Evolutionary conservation across 179 eudicot genomes (phyloP).

Genomic region (Spinacia oleracea): DNA sequence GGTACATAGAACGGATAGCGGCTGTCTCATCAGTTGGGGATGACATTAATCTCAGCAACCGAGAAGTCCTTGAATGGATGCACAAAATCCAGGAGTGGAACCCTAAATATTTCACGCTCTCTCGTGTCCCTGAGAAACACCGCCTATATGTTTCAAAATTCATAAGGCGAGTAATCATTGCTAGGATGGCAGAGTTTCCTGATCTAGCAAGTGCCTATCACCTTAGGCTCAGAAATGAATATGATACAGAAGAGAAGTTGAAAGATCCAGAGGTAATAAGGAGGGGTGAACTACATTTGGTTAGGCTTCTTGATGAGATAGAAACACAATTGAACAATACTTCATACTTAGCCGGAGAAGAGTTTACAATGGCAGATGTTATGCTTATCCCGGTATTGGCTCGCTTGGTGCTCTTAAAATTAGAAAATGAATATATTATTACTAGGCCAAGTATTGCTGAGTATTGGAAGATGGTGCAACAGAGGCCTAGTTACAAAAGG

Average conservation of each 20-base stretch:
- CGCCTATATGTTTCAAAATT: constrained; percentile 63
- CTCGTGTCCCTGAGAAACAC: constrained; percentile 68
- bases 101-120: constrained; percentile 82
- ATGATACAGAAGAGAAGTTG: constrained; percentile 76
- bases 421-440: constrained; percentile 62
- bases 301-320: constrained; percentile 75
- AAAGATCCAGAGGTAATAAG: constrained; percentile 53
- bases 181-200: constrained; percentile 88
- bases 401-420: constrained; percentile 54
- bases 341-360: constrained; percentile 65
- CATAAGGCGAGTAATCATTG: constrained; percentile 68
- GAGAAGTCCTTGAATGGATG: constrained; percentile 75
- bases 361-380: constrained; percentile 80
- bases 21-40: constrained; percentile 68
- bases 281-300: constrained; percentile 58
- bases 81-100: constrained; percentile 81
- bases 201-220: constrained; percentile 86
- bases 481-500: constrained; percentile 75
- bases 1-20: constrained; percentile 92
- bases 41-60: constrained; percentile 44
- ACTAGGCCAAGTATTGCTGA: constrained; percentile 56
- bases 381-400: constrained; percentile 69
- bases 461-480: constrained; percentile 69
- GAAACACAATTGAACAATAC: constrained; percentile 58
- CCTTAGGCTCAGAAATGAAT: constrained; percentile 68